These are phyloP conservation scores for Termitomyces sp. DNA, from an alignment of 768 basidiomycete species.

Conservation along the genomic window DNA sequence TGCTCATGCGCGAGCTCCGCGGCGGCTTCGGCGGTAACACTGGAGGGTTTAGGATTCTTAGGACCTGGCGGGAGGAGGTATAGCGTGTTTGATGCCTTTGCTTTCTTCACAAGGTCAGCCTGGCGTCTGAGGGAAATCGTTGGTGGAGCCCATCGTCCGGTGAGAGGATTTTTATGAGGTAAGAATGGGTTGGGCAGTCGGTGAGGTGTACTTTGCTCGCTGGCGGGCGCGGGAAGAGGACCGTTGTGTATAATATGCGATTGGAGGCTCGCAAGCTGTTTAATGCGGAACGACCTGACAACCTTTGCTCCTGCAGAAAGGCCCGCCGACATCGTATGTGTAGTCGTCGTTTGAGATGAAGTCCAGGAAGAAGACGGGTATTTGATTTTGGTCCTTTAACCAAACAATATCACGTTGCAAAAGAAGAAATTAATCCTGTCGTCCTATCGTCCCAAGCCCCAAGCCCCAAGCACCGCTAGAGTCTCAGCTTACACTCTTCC, in stretches of 20 bases:
- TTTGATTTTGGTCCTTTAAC: neutral
- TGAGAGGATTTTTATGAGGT: constrained; percentile 53
- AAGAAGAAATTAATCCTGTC: too few relatives aligned
- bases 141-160: constrained; percentile 65
- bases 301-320: constrained; percentile 17
- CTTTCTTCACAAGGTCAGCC: constrained; percentile 74
- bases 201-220: constrained; percentile 16
- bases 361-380: neutral
- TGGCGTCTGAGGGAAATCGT: constrained; percentile 74
- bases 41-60: constrained; percentile 33
- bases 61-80: constrained; percentile 68
- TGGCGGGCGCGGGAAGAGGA: constrained; percentile 29
- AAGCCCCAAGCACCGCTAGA: too few relatives aligned
- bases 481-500: too few relatives aligned
- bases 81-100: constrained; percentile 48
- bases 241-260: constrained; percentile 35
- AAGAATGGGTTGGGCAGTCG: constrained; percentile 68
- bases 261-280: constrained; percentile 31
- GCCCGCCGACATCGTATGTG: constrained; percentile 9
- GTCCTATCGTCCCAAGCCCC: too few relatives aligned
- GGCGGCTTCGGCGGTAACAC: neutral
- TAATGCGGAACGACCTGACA: constrained; percentile 43
- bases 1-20: neutral
- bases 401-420: too few relatives aligned
- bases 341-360: neutral